These are phyloP conservation scores for Leccinellum albellum DNA, from an alignment of 768 basidiomycete genomes.

Conservation along the genomic window DNA sequence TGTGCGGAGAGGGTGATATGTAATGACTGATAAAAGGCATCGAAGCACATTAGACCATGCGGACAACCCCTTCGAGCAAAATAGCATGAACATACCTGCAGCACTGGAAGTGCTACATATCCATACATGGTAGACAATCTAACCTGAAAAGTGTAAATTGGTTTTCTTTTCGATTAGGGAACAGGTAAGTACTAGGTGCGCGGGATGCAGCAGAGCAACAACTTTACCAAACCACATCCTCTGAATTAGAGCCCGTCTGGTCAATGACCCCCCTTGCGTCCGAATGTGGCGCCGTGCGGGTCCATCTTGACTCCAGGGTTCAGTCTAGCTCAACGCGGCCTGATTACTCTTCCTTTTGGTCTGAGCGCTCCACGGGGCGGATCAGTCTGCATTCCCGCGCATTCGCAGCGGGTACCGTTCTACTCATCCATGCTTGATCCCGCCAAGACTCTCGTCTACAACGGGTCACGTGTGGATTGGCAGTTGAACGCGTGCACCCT, in stretches of 20 bases:
- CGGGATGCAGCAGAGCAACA: constrained; percentile 6
- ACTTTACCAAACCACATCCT: constrained; percentile 28
- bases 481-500: background rate
- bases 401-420: background rate
- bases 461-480: background rate
- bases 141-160: constrained; percentile 34
- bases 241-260: constrained; percentile 8
- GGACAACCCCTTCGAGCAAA: constrained; percentile 19
- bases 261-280: background rate
- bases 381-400: constrained; percentile 7
- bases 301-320: constrained; percentile 7
- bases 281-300: constrained; percentile 3
- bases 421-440: background rate
- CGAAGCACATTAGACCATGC: constrained; percentile 19
- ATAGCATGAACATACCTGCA: constrained; percentile 14
- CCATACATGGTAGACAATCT: constrained; percentile 29
- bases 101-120: constrained; percentile 7
- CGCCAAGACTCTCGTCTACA: constrained; percentile 1
- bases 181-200: constrained; percentile 14
- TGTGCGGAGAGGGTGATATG: constrained; percentile 3
- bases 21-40: constrained; percentile 15
- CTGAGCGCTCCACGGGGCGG: constrained; percentile 2
- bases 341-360: background rate
- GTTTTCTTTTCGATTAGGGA: constrained; percentile 15
- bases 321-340: background rate